Evolutionary conservation across 768 basidiomycete species (phyloP), one percentile per base, ranked within the genome.

Genomic region (Boletus tylopilopsis): DNA sequence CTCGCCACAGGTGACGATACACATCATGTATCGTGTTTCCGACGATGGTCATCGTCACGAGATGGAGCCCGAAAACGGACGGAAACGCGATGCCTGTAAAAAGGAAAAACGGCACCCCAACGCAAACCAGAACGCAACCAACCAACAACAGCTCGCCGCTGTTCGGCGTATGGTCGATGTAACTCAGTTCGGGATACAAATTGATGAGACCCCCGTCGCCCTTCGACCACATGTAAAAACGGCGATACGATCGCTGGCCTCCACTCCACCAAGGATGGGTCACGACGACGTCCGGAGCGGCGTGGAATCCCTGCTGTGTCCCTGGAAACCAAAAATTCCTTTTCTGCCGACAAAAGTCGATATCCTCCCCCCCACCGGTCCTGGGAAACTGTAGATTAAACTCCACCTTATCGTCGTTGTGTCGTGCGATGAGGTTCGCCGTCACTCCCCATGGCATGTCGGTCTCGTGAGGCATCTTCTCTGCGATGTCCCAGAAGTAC

Each of bases 401-500:
- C 36, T 57, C 55, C n/a, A 81, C 69, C 0, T 67, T 71, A 38
- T 81, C 79, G 2, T 67, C 55, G 29, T 68, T 59, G 21, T 78
- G 74, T 3, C 78, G 74, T 5, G 70, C 70, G 21, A 82, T 75
- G 16, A 83, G 71, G 55, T 81, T 82, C 1, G 80, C 81, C 0
- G 82, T 81, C 3, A 81, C 78, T 2, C 82, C 81, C 82, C 82
- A 84, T 0, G 82, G 81, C 32, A 82, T 58, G 45, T 82, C 78
- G 1, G 49, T 57, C 35, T 66, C 64, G 3, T 60, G 54, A 0
- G 60, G 41, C 49, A 76, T 69, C 60, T 81, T 81, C 9, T 58
- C 56, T 1, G 82, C 77, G 41, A 84, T 80, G 56, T 82, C 75
- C 80, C 81, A 84, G 58, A 82, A 84, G 55, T 75, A 79, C 1